Base-by-base conservation (phyloP, 2,329 filamentous ascomycete genomes). In the Penicillium sumatraense region DNA sequence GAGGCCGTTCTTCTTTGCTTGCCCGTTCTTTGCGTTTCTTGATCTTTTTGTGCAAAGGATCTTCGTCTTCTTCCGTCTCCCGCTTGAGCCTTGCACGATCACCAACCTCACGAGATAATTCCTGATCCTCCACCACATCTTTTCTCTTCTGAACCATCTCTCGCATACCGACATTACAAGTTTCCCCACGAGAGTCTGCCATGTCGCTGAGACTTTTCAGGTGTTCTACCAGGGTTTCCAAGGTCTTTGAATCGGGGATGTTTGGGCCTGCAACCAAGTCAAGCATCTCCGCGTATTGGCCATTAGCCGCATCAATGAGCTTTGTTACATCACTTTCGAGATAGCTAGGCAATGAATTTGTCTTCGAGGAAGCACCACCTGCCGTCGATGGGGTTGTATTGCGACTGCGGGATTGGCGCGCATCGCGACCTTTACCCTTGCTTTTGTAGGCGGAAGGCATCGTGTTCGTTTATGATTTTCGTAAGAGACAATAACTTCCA, bases 11-110 rank as follows among this genome's bases (percentile, higher is more conserved):
- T 58, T 89, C 86, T 56, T 83, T 84, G 51, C 73, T 80, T 54
- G 87, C 86, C 7, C 84, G 79, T 21, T 88, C 89, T 75, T 91
- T 92, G 71, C 89, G 87, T 78, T 90, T 92, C 81, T 90, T 92
- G 61, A 89, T 82, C 72, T 93, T 92, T 69, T 84, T 83, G 66
- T 84, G 68, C 24, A 72, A 74, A 73, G 80, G 70, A 40, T 81
- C 75, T 44, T 78, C 74, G 27, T 77, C 73, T 42, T 78, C 75
- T 49, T 80, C 73, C 3, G 69, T 71, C 61, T 79, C 76, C 47
- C 74, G 68, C 66, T 78, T 80, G 67, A 78, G 68, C 55, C 72
- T 75, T 31, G 73, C 58, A 41, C 83, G 78, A 46, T 85, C 81
- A 53, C 81, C 79, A 10, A 72, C 71, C 46, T 82, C 79, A 26